These are phyloP conservation scores for Daphne laureola DNA, from an alignment of 441 rosid genomes.

Conservation along the genomic window DNA sequence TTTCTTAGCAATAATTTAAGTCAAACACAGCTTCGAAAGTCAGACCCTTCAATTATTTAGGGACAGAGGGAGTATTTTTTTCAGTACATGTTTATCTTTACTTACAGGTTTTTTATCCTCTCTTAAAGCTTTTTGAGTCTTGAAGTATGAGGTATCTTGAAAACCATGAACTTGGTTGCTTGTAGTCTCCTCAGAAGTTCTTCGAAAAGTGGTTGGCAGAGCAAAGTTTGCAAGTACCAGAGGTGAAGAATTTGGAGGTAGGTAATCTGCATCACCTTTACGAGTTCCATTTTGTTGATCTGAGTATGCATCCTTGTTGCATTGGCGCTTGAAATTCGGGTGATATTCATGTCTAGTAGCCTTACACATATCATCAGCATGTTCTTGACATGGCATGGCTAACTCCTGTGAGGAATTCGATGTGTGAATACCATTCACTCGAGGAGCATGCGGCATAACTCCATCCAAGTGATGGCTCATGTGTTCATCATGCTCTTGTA, in stretches of 20 bases:
- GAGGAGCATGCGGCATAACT: slow-evolving; percentile 16
- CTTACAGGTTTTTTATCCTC: slow-evolving; percentile 17
- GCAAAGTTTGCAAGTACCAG: slow-evolving; percentile 26
- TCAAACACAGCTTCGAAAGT: too few relatives aligned
- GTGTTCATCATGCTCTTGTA: slow-evolving; percentile 39
- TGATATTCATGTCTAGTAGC: slow-evolving; percentile 20
- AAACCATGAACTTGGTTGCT: slow-evolving; percentile 20
- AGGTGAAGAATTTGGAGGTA: slow-evolving; percentile 19
- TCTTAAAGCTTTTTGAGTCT: slow-evolving; percentile 19
- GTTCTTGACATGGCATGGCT: slow-evolving; percentile 28
- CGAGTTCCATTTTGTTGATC: too few relatives aligned
- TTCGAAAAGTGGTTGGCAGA: slow-evolving; percentile 17
- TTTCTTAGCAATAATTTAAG: too few relatives aligned
- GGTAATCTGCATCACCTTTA: slow-evolving; percentile 9
- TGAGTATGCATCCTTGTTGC: slow-evolving; percentile 5
- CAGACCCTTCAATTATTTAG: too few relatives aligned
- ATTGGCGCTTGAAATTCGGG: slow-evolving; percentile 14
- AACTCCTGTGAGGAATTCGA: slow-evolving; percentile 26
- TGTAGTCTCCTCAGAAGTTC: slow-evolving; percentile 20
- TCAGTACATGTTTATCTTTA: background rate
- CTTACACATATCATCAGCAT: slow-evolving; percentile 18
- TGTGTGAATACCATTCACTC: slow-evolving; percentile 30
- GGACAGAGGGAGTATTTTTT: too few relatives aligned
- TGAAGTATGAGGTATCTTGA: slow-evolving; percentile 23
- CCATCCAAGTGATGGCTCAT: slow-evolving; percentile 26